Evolutionary conservation across 2,329 filamentous ascomycete genomes (phyloP), one percentile per base, ranked within the genome.

Genomic region (Fusarium vanettenii): DNA sequence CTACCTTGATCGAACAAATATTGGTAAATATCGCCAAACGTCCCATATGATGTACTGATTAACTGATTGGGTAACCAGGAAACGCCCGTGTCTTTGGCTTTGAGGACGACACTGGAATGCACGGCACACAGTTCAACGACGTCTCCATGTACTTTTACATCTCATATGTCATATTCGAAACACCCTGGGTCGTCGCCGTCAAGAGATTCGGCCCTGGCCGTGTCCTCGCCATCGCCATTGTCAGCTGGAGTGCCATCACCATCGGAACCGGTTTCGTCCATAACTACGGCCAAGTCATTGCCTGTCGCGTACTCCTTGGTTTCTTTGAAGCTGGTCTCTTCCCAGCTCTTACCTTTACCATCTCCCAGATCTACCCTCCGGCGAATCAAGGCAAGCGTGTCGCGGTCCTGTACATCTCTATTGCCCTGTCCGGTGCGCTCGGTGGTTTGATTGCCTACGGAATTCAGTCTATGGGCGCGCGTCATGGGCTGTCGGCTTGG

Each of bases 401-500:
- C 6, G 78, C 76, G 0, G 66, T 82, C 1, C 71, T 80, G 0
- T 80, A 84, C 56, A 76, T 81, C 27, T 79, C 79, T 1, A 82
- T 80, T 29, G 76, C 76, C 0, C 69, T 81, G 1, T 80, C 77
- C 0, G 81, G 82, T 4, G 82, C 78, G 0, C 72, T 82, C 5
- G 80, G 81, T 2, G 81, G 81, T 0, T 41, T 82, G 3, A 70
- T 81, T 1, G 80, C 80, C 0, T 81, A 79, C 18, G 79, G 71
- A 0, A 78, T 81, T 4, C 82, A 85, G 33, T 81, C 82, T 0
- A 83, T 89, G 68, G 86, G 88, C 14, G 85, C 83, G 1, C 79
- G 78, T 2, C 82, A 81, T 31, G 87, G 87, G 0, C 79, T 89
- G 2, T 80, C 81, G 2, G 87, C 87, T 1, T 89, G 87, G 87